Percentiles rank a stretch among this genome's conserved stretches.
Conservation (phyloP, 2,329 filamentous ascomycete genomes). For the Mycocentrospora acerina region DNA sequence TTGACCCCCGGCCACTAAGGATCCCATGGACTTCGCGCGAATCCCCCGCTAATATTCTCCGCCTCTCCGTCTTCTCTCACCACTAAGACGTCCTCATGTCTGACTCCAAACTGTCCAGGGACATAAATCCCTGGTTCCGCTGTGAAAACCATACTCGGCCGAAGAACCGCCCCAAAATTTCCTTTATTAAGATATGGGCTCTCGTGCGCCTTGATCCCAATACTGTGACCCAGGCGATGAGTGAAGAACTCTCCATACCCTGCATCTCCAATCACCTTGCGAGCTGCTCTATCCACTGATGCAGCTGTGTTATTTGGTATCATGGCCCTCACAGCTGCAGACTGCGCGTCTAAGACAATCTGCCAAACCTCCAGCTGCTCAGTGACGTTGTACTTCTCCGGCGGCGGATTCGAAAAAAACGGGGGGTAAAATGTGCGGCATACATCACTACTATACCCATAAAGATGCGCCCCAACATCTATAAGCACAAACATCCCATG, state of each 20-base stretch:
- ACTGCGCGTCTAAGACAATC: constrained; percentile 64
- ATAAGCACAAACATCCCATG: constrained; percentile 62
- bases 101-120: constrained; percentile 60
- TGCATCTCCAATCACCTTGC: constrained; percentile 57
- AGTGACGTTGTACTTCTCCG: constrained; percentile 16
- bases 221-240: constrained; percentile 64
- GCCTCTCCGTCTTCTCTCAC: constrained; percentile 57
- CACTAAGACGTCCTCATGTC: constrained; percentile 64
- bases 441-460: constrained; percentile 65
- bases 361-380: constrained; percentile 62
- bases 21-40: constrained; percentile 56
- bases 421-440: constrained; percentile 61
- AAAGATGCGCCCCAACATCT: constrained; percentile 63
- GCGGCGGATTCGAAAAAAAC: constrained; percentile 20
- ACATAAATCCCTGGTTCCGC: constrained; percentile 66
- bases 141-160: constrained; percentile 64
- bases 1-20: no score
- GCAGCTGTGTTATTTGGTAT: constrained; percentile 57
- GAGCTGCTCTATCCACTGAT: constrained; percentile 62
- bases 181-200: constrained; percentile 66
- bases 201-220: constrained; percentile 68
- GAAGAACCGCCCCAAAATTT: constrained; percentile 52
- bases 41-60: constrained; percentile 56
- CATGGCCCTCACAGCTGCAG: constrained; percentile 55
- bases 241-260: constrained; percentile 63